Evolutionary conservation across 352 stramenopile species (phyloP).

Genomic region (Pythium sukuiense): DNA sequence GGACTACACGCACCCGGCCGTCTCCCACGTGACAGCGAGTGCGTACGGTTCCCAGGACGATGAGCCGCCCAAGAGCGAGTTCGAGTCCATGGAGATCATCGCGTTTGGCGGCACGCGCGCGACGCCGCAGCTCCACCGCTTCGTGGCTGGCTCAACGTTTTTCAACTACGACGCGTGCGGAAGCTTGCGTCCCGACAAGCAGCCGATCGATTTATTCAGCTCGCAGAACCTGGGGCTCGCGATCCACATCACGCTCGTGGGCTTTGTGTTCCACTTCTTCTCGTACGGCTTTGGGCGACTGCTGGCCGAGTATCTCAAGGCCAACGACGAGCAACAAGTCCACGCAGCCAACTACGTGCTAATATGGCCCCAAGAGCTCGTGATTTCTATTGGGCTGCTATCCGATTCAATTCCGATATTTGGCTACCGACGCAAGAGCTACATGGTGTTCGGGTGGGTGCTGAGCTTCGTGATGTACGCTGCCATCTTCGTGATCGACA

Average conservation of each 20-base stretch:
- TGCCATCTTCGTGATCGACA: slow-evolving; percentile 17
- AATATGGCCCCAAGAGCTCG: slow-evolving; percentile 53
- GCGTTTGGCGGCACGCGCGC: too few species aligned
- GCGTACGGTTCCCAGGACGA: too few species aligned
- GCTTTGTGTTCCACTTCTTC: slow-evolving; percentile 28
- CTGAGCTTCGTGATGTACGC: slow-evolving; percentile 22
- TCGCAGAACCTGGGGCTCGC: slow-evolving; percentile 23
- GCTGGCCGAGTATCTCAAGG: slow-evolving; percentile 24
- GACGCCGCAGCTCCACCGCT: not conserved
- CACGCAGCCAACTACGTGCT: slow-evolving; percentile 33
- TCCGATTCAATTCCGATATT: slow-evolving; percentile 63
- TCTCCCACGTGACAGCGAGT: too few species aligned
- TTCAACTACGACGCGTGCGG: slow-evolving; percentile 37
- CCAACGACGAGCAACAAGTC: slow-evolving; percentile 16
- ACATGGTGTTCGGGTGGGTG: slow-evolving; percentile 67
- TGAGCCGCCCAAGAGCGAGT: too few species aligned
- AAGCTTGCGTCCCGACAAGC: slow-evolving; percentile 20
- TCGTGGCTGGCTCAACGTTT: slow-evolving; percentile 27
- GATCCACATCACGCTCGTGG: slow-evolving; percentile 16
- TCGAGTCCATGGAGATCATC: too few species aligned
- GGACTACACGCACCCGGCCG: too few species aligned
- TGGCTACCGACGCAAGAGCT: slow-evolving; percentile 72
- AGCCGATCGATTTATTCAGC: slow-evolving; percentile 21
- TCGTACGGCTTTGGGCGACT: slow-evolving; percentile 22
- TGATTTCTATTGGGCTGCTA: slow-evolving; percentile 67